A percentile compares a stretch with the other conserved stretches of the same genome.
phyloP scores from a whole-genome alignment of 148 eudicot genomes.

The Rhododendron mucronatum region DNA sequence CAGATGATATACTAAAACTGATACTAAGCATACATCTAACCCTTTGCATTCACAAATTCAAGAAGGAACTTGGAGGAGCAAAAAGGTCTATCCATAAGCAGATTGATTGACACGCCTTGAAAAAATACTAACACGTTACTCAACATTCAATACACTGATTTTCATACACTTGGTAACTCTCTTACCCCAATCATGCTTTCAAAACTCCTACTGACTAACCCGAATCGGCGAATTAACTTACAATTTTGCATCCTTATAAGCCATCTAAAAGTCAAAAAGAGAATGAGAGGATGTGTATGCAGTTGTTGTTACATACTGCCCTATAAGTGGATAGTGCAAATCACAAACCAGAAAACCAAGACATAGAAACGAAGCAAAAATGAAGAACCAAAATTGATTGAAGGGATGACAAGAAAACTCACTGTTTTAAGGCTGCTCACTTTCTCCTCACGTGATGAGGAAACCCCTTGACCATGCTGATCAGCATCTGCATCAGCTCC shows the following conservation, averaged over 20 bases:
- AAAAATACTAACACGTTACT: not conserved
- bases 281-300: not conserved
- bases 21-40: not conserved
- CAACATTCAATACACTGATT: not conserved
- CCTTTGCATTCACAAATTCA: not conserved
- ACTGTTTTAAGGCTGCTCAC: slow-evolving; percentile 97
- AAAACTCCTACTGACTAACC: not conserved
- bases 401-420: slow-evolving; percentile 31
- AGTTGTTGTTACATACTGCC: not conserved
- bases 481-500: slow-evolving; percentile 85
- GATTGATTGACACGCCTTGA: not conserved
- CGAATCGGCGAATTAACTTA: not conserved
- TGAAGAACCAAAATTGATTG: not conserved
- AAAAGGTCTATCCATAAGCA: not conserved
- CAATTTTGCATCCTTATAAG: not conserved
- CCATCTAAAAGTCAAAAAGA: not conserved
- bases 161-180: not conserved
- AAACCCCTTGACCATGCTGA: slow-evolving; percentile 74
- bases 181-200: not conserved
- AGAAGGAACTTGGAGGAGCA: not conserved
- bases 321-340: not conserved
- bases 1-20: not conserved
- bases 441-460: slow-evolving; percentile 90
- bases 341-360: not conserved
- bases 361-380: not conserved